phyloP scores from a whole-genome alignment of 257 asterid species.

The Ilex aquifolium region DNA sequence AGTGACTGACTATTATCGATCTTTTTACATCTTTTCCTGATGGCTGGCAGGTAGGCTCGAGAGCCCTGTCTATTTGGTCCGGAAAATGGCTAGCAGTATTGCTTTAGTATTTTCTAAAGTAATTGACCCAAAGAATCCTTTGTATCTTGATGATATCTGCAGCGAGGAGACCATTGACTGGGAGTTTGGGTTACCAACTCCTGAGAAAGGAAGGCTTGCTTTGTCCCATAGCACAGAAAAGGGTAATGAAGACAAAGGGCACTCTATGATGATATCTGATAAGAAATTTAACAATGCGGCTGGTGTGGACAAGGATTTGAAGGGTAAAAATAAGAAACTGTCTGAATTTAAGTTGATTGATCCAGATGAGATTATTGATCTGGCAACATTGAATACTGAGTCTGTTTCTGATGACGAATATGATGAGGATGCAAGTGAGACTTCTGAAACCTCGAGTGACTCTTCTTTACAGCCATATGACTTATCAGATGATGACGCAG shows the following conservation, averaged over 20 bases:
- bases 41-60: constrained; percentile 81
- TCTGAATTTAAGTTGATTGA: constrained; percentile 39
- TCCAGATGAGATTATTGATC: constrained; percentile 92
- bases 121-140: constrained; percentile 85
- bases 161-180: constrained; percentile 71
- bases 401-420: constrained; percentile 40
- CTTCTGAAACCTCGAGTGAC: constrained; percentile 58
- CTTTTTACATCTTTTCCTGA: constrained; percentile 11
- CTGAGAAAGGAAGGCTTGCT: constrained; percentile 23
- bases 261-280: constrained; percentile 18
- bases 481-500: constrained; percentile 76
- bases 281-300: constrained; percentile 27
- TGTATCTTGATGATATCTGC: constrained; percentile 80
- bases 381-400: constrained; percentile 46
- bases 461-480: constrained; percentile 81
- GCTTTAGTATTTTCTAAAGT: constrained; percentile 83
- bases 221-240: constrained; percentile 23
- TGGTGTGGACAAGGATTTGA: constrained; percentile 21
- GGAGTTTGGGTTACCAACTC: constrained; percentile 62
- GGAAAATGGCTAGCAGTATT: constrained; percentile 91
- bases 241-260: constrained; percentile 25
- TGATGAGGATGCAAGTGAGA: constrained; percentile 59
- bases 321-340: constrained; percentile 34
- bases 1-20: constrained; percentile 3
- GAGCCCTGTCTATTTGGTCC: constrained; percentile 71